Percentiles rank a stretch among this genome's conserved stretches.
These are phyloP conservation scores for Umbelopsis sp. DNA, from an alignment of 371 early-diverging fungal genomes.

Conservation along the genomic window DNA sequence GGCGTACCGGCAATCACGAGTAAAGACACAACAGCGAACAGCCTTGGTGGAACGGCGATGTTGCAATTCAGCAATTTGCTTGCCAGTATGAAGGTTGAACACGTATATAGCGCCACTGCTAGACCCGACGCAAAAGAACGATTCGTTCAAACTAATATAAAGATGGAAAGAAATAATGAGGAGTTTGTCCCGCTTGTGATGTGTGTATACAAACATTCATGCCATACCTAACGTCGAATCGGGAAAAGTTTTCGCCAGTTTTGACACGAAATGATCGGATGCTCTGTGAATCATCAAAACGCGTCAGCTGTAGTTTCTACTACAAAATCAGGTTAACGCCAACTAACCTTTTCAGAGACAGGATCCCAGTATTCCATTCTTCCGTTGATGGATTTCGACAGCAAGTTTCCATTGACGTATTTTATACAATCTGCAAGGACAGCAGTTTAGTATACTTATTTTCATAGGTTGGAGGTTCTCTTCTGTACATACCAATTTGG, in stretches of 20 bases:
- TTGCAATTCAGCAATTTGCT: constrained; percentile 63
- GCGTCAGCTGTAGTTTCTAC: neutral
- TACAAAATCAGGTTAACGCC: neutral
- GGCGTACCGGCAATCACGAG: constrained; percentile 75
- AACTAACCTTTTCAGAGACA: constrained; percentile 40
- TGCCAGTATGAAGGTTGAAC: constrained; percentile 69
- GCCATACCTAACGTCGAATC: constrained; percentile 46
- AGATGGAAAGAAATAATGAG: neutral
- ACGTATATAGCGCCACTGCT: constrained; percentile 71
- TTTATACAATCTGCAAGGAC: constrained; percentile 63
- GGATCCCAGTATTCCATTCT: constrained; percentile 77
- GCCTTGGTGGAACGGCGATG: constrained; percentile 82
- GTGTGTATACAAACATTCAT: neutral
- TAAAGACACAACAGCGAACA: constrained; percentile 78
- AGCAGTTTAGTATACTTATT: neutral
- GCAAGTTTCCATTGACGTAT: constrained; percentile 63
- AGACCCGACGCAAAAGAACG: constrained; percentile 76
- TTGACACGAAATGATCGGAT: constrained; percentile 42
- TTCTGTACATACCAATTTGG: constrained; percentile 35
- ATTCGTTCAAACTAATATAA: constrained; percentile 59
- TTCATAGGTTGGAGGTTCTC: neutral
- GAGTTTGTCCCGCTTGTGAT: neutral
- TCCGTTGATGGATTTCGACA: constrained; percentile 78
- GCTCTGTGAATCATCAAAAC: neutral
- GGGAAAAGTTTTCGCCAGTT: constrained; percentile 46